Base-by-base conservation (phyloP, 306 rosid genomes). In the Erythrophleum fordii region DNA sequence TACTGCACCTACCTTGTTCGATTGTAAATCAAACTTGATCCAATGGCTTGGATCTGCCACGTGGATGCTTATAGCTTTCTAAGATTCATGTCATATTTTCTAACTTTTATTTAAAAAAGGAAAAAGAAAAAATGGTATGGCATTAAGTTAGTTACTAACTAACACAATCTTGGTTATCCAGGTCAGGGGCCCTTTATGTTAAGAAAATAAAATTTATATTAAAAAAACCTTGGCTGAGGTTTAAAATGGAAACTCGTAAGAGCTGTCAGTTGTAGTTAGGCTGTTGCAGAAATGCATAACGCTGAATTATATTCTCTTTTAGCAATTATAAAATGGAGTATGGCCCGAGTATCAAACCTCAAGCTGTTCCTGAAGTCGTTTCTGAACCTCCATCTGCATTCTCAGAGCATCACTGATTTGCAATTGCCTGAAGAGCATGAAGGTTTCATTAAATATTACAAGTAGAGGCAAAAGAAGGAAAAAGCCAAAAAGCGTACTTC, bases 331-430 rank as follows among this genome's bases (percentile, higher is more conserved):
- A 81, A 80, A 76, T n/a, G 25, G 25, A 77, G 79, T 20, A 76
- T 80, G 75, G 64, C 58, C 48, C 68, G 41, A 67, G 80, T 55
- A 76, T 18, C 70, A 83, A 72, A 94, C 98, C 97, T 94, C 98
- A 77, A 92, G 94, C 82, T 94, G 98, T 84, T 94, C 98, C 83
- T 94, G 97, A 74, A 94, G 93, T 79, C 98, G 98, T 84, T 92
- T 94, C 85, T 92, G 97, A 83, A 92, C 98, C 86, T 94, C 98
- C 97, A 92, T 94, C 81, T 94, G 98, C 98, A 94, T 88, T 87
- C 92, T 87, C 75, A 92, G 69, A 53, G 97, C 97, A 65, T 94
- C 98, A 42, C 81, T 91, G 81, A 94, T 92, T 89, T 91, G 98
- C 87, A 87, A 77, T 69, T 97, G 97, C 84, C 97, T 92, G 77